Percentiles rank a stretch among this genome's conserved stretches.
Conservation (phyloP, 2,329 filamentous ascomycete genomes). For the Zymoseptoria tritici region DNA sequence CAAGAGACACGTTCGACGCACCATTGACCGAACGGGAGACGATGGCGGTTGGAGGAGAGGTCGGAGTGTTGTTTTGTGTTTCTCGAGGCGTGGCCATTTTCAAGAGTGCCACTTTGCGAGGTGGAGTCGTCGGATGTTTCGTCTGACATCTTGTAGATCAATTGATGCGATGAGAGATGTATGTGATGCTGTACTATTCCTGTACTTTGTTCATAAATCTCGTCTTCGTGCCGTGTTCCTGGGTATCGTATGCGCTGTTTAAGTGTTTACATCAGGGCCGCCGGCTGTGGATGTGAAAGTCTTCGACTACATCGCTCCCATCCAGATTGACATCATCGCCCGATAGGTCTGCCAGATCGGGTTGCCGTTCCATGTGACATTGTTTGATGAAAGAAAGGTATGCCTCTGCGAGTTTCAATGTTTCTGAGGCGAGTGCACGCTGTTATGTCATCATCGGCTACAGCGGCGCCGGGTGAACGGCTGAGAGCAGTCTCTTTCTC, state of each 20-base stretch:
- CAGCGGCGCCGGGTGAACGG: not conserved
- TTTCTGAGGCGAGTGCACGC: not conserved
- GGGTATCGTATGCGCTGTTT: not conserved
- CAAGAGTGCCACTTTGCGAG: constrained; percentile 10
- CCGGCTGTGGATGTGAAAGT: not conserved
- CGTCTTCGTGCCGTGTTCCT: not conserved
- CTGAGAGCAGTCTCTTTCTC: not conserved
- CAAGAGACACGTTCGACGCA: constrained; percentile 11
- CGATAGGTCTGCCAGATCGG: not conserved
- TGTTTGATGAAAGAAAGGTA: too few relatives aligned
- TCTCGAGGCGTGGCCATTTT: not conserved
- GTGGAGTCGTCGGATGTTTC: not conserved
- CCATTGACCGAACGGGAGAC: constrained; percentile 13
- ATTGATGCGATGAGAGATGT: not conserved
- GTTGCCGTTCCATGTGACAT: too few relatives aligned
- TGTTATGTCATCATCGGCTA: not conserved
- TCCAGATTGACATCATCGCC: not conserved
- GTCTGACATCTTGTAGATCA: not conserved
- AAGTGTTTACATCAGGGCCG: not conserved
- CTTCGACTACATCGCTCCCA: not conserved
- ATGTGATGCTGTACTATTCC: not conserved
- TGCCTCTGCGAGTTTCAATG: not conserved
- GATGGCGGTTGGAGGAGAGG: not conserved
- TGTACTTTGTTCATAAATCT: too few relatives aligned
- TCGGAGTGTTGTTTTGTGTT: not conserved